Percentiles rank a stretch among this genome's conserved stretches.
Evolutionary conservation across 108 stramenopile genomes (phyloP).

Genomic region (Pseudonitzschia delicatissima): DNA sequence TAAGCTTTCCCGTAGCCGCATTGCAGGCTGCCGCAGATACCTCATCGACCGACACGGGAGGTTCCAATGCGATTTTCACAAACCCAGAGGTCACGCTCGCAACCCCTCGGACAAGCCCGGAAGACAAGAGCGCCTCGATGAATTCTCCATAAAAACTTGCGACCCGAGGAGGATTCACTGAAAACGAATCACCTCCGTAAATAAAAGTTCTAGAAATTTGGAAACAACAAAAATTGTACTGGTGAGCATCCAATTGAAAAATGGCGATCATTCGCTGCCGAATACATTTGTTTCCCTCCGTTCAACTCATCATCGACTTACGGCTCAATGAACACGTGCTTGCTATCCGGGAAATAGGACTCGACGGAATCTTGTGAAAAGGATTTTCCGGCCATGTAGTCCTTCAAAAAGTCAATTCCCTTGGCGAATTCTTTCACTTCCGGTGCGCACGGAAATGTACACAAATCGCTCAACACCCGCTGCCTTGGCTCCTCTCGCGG

Average conservation of each 20-base stretch:
- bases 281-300: too few relatives aligned
- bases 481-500: constrained; percentile 45
- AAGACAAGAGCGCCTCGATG: constrained; percentile 60
- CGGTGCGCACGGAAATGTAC: constrained; percentile 59
- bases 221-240: constrained; percentile 25
- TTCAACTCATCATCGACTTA: too few relatives aligned
- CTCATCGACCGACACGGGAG: constrained; percentile 69
- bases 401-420: constrained; percentile 54
- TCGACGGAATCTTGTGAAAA: constrained; percentile 41
- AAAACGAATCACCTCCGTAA: constrained; percentile 70
- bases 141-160: constrained; percentile 58
- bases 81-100: constrained; percentile 60
- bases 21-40: constrained; percentile 64
- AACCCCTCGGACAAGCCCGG: constrained; percentile 41
- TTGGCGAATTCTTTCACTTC: constrained; percentile 60
- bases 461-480: constrained; percentile 45
- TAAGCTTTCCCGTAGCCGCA: constrained; percentile 45
- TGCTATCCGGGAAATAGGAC: constrained; percentile 16
- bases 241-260: too few relatives aligned
- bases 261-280: too few relatives aligned
- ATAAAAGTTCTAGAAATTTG: constrained; percentile 48
- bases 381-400: constrained; percentile 64
- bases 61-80: constrained; percentile 70
- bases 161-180: constrained; percentile 65
- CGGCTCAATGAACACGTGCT: constrained; percentile 41